Conservation (phyloP, 306 rosid genomes). For the Sindora glabra region DNA sequence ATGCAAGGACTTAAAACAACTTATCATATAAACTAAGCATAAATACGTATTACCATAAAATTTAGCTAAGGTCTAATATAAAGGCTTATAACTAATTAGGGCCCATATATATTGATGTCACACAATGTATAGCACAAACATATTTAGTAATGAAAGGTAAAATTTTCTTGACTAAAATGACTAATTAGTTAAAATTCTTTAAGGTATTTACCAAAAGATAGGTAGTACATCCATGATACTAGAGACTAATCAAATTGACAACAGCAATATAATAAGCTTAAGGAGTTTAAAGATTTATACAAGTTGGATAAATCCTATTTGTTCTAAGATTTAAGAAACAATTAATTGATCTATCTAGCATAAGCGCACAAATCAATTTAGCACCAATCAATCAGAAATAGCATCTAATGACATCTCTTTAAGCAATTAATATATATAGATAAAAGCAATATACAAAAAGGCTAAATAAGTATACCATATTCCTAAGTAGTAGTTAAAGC, state of each 20-base stretch:
- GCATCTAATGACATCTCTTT: background rate
- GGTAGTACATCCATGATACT: background rate
- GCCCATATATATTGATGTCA: too few relatives aligned
- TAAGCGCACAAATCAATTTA: background rate
- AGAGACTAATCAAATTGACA: too few relatives aligned
- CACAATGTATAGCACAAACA: too few relatives aligned
- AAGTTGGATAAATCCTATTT: too few relatives aligned
- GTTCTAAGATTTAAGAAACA: background rate
- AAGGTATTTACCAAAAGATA: background rate
- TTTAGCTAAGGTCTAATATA: too few relatives aligned
- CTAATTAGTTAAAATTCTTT: too few relatives aligned
- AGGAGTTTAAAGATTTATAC: too few relatives aligned
- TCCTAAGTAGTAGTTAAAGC: slow-evolving; percentile 71
- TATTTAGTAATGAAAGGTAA: background rate
- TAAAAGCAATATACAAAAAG: background rate
- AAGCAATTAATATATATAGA: background rate
- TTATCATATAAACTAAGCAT: too few relatives aligned
- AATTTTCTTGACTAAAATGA: too few relatives aligned
- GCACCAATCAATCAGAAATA: background rate
- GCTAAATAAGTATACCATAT: slow-evolving; percentile 59
- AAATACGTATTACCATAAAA: too few relatives aligned
- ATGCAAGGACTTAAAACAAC: too few relatives aligned
- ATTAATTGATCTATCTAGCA: background rate
- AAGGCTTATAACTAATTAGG: too few relatives aligned
- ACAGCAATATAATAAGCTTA: background rate